A percentile compares a stretch with the other conserved stretches of the same genome.
These are phyloP conservation scores for Globisporangium echinulatum DNA, from an alignment of 352 stramenopile genomes.

Conservation along the genomic window DNA sequence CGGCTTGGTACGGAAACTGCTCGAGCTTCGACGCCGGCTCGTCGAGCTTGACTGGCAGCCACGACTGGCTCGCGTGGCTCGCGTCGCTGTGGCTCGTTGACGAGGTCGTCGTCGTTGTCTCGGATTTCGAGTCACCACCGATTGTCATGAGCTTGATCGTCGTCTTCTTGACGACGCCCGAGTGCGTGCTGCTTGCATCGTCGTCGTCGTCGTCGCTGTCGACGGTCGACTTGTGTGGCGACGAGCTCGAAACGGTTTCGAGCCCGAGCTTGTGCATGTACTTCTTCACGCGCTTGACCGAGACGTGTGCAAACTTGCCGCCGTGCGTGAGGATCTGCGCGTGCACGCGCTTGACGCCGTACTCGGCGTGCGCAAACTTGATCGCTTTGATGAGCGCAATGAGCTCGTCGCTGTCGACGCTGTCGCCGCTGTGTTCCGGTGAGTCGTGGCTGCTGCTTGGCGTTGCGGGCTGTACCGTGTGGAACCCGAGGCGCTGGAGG, in stretches of 20 bases:
- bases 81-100: slow-evolving; percentile 1
- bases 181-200: not conserved
- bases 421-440: slow-evolving; percentile 18
- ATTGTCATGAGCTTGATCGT: slow-evolving; percentile 82
- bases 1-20: slow-evolving; percentile 76
- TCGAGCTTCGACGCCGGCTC: slow-evolving; percentile 70
- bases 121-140: slow-evolving; percentile 67
- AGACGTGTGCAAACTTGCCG: slow-evolving; percentile 69
- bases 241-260: slow-evolving; percentile 19
- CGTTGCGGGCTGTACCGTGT: slow-evolving; percentile 4
- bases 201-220: slow-evolving; percentile 15
- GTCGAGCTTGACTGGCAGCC: slow-evolving; percentile 80
- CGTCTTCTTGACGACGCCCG: slow-evolving; percentile 12
- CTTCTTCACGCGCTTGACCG: slow-evolving; percentile 78
- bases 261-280: slow-evolving; percentile 83
- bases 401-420: slow-evolving; percentile 68
- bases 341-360: slow-evolving; percentile 79
- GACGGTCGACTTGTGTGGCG: slow-evolving; percentile 6
- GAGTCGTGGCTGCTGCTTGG: slow-evolving; percentile 13
- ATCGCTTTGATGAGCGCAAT: slow-evolving; percentile 82
- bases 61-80: slow-evolving; percentile 35
- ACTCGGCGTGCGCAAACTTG: slow-evolving; percentile 82
- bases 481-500: slow-evolving; percentile 21
- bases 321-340: slow-evolving; percentile 69
- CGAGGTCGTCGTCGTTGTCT: slow-evolving; percentile 13